Conservation (phyloP, 805 yeast genomes). For the Nakazawaea peltata region DNA sequence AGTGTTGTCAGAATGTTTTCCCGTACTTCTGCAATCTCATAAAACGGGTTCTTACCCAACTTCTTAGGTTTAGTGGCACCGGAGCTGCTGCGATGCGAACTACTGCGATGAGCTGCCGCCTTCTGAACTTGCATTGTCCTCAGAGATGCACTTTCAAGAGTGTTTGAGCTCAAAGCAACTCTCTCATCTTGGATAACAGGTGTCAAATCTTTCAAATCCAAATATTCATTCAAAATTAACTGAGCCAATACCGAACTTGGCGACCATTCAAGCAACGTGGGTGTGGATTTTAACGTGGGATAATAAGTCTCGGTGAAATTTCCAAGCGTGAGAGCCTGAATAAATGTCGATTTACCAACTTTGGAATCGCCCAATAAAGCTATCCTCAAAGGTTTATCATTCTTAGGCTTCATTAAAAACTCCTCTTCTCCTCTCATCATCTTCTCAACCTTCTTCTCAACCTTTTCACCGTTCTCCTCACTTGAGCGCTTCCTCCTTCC, state of each 20-base stretch:
- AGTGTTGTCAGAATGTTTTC: neutral
- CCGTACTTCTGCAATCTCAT: constrained; percentile 2
- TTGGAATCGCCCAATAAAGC: constrained; percentile 55
- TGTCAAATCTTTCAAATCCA: constrained; percentile 29
- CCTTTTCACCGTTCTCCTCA: too few species aligned
- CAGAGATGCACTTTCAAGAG: constrained; percentile 15
- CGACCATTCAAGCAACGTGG: constrained; percentile 46
- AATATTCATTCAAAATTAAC: constrained; percentile 38
- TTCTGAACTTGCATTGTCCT: constrained; percentile 13
- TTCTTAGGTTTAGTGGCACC: constrained; percentile 4
- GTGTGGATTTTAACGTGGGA: constrained; percentile 59
- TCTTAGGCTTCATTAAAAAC: too few species aligned
- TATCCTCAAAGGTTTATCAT: constrained; percentile 38
- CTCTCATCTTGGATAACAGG: constrained; percentile 21
- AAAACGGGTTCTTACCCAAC: constrained; percentile 4
- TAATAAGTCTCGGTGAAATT: constrained; percentile 61
- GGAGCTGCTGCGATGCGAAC: constrained; percentile 9
- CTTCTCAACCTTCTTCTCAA: too few species aligned
- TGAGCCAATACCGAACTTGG: constrained; percentile 33
- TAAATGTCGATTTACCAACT: constrained; percentile 54
- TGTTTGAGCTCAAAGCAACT: constrained; percentile 14
- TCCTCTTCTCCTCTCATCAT: too few species aligned
- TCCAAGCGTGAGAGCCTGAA: constrained; percentile 38
- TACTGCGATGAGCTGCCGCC: constrained; percentile 15
- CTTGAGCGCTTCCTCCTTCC: too few species aligned